Evolutionary conservation across 768 basidiomycete genomes (phyloP), one percentile per base, ranked within the genome.

Genomic region (Wakefieldia striispora): DNA sequence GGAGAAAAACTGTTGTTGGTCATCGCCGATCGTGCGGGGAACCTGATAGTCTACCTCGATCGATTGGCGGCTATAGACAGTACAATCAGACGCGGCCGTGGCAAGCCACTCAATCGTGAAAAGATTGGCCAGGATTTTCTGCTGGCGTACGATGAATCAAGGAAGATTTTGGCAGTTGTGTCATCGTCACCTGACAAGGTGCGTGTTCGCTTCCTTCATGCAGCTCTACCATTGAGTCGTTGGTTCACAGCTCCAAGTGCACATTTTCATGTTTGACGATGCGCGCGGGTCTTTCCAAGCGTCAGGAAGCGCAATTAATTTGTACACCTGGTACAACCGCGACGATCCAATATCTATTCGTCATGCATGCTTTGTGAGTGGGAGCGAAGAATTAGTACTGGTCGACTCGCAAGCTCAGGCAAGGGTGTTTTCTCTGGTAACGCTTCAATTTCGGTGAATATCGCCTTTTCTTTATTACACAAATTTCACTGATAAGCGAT

Each of bases 391-490:
- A 47, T 41, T 84, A 3, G 54, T 79, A 0, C 58, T 84, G 0
- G 64, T 82, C 4, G 82, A 84, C 50, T 69, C 70, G 0, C 54
- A 49, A 3, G 64, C 66, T 0, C 70, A 70, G 16, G 77, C 70
- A 2, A 66, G 82, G 16, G 69, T 83, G n/a, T 82, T 74, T 53
- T 83, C 82, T 1, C 54, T 81, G 40, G 64, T 78, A 3, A 77
- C 79, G 0, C 72, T 76, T 46, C 77, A 80, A 39, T 82, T 80
- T 48, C 64, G 81, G 81, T 81, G 26, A 24, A 68, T 51, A n/a
- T n/a, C 4, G 8, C 12, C 4, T 33, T 45, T 26, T 8, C 7
- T 14, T 21, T 12, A 16, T 38, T 12, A 27, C 26, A 34, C 27
- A 24, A 4, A 42, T 9, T 8, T 38, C 9, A 5, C 42, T 63